These are phyloP conservation scores for Aspergillus tamarii DNA, from an alignment of 2,329 filamentous ascomycete genomes.

Conservation along the genomic window DNA sequence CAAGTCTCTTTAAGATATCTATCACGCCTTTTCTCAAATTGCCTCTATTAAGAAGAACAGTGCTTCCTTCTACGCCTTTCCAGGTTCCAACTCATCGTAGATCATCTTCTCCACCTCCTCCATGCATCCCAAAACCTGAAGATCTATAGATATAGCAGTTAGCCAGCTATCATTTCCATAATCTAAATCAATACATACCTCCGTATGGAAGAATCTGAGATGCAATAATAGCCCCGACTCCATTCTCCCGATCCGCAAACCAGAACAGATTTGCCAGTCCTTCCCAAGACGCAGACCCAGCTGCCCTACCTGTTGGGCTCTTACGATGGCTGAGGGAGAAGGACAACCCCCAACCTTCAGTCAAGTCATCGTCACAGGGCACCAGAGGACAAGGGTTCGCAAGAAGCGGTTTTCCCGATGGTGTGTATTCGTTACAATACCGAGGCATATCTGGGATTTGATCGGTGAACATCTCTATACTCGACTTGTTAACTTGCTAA, in stretches of 20 bases:
- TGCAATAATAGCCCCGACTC: conserved; percentile 57
- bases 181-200: neutral
- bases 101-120: conserved; percentile 4
- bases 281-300: conserved; percentile 55
- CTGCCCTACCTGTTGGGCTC: conserved; percentile 53
- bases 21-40: too few species aligned
- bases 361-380: conserved; percentile 47
- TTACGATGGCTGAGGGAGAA: conserved; percentile 52
- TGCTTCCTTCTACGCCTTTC: neutral
- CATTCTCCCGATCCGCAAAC: conserved; percentile 62
- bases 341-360: conserved; percentile 68
- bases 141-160: neutral
- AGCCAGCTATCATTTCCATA: neutral
- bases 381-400: conserved; percentile 57
- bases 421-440: conserved; percentile 52
- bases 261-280: conserved; percentile 62
- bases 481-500: neutral
- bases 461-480: conserved; percentile 60
- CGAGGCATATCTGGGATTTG: conserved; percentile 61
- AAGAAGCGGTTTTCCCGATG: conserved; percentile 46
- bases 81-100: neutral
- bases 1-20: too few species aligned
- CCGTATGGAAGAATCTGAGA: conserved; percentile 56
- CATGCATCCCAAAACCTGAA: neutral
- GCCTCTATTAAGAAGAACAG: too few species aligned